These are phyloP conservation scores for Wickerhamiella sorbophila DNA, from an alignment of 805 yeast species.

Conservation along the genomic window DNA sequence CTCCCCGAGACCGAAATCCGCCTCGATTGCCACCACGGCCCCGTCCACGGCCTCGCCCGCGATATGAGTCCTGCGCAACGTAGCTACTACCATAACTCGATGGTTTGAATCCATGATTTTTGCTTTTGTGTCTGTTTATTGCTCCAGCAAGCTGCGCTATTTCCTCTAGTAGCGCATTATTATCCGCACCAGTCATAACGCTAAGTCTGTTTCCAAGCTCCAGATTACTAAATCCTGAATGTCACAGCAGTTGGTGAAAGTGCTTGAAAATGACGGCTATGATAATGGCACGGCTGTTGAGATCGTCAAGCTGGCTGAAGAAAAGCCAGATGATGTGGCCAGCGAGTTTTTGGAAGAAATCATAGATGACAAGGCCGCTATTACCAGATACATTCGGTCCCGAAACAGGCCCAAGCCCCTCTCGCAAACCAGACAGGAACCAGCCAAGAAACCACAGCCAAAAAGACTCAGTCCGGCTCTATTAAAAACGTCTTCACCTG, in stretches of 20 bases:
- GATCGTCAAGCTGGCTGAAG: constrained; percentile 11
- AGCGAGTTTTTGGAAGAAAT: constrained; percentile 11
- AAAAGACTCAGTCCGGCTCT: background rate
- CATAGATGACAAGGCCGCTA: constrained; percentile 7
- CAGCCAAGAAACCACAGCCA: too few relatives aligned
- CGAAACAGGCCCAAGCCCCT: background rate
- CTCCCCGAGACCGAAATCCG: constrained; percentile 3
- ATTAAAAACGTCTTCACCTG: background rate
- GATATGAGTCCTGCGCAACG: background rate
- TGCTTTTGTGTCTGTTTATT: constrained; percentile 5
- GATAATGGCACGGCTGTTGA: constrained; percentile 17
- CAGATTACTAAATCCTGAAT: background rate
- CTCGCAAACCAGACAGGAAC: background rate
- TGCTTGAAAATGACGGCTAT: constrained; percentile 14
- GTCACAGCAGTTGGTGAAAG: constrained; percentile 5
- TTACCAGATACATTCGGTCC: constrained; percentile 10
- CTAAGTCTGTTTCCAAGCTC: background rate
- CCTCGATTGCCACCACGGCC: constrained; percentile 4
- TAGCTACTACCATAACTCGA: background rate
- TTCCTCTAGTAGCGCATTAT: constrained; percentile 4
- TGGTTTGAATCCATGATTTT: background rate
- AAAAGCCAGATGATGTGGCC: constrained; percentile 13
- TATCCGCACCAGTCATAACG: background rate
- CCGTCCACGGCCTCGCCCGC: constrained; percentile 3
- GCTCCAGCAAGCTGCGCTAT: constrained; percentile 10